A percentile compares a stretch with the other conserved stretches of the same genome.
These are phyloP conservation scores for Apostasia ramifera DNA, from an alignment of 106 monocot species.

Conservation along the genomic window DNA sequence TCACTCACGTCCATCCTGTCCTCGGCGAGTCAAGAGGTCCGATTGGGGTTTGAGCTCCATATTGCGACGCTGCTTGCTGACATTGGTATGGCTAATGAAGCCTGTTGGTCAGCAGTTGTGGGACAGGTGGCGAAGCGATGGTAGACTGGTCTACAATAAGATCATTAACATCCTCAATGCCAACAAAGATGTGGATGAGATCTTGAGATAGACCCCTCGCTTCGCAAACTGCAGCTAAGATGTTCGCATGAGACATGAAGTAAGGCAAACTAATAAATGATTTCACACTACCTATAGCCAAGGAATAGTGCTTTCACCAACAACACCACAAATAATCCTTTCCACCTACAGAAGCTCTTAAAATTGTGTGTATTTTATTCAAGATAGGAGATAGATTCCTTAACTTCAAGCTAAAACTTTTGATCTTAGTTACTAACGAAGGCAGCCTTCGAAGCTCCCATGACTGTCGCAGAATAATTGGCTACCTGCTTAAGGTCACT, in stretches of 20 bases:
- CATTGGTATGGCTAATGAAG: conserved; percentile 61
- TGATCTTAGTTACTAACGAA: too few relatives aligned
- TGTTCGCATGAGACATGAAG: conserved; percentile 97
- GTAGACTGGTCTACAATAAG: conserved; percentile 86
- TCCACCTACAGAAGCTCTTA: too few relatives aligned
- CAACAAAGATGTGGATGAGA: conserved; percentile 83
- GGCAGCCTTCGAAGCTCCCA: too few relatives aligned
- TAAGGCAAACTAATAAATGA: conserved; percentile 91
- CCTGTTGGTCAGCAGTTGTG: conserved; percentile 62
- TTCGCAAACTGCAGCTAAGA: conserved; percentile 63
- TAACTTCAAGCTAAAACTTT: too few relatives aligned
- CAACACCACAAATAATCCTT: too few relatives aligned
- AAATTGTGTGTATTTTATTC: too few relatives aligned
- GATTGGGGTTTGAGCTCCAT: conserved; percentile 82
- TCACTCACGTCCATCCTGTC: conserved; percentile 76
- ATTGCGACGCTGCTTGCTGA: conserved; percentile 86
- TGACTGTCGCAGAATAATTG: too few relatives aligned
- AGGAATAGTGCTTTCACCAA: background rate
- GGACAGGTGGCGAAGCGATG: conserved; percentile 70
- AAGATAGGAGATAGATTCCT: too few relatives aligned
- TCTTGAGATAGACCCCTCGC: conserved; percentile 82
- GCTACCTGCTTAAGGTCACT: too few relatives aligned
- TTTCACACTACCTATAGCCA: conserved; percentile 80
- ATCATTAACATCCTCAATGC: conserved; percentile 90
- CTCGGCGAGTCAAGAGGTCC: conserved; percentile 85